Conservation (phyloP, 495 filamentous ascomycete genomes). For the Talaromyces liani region DNA sequence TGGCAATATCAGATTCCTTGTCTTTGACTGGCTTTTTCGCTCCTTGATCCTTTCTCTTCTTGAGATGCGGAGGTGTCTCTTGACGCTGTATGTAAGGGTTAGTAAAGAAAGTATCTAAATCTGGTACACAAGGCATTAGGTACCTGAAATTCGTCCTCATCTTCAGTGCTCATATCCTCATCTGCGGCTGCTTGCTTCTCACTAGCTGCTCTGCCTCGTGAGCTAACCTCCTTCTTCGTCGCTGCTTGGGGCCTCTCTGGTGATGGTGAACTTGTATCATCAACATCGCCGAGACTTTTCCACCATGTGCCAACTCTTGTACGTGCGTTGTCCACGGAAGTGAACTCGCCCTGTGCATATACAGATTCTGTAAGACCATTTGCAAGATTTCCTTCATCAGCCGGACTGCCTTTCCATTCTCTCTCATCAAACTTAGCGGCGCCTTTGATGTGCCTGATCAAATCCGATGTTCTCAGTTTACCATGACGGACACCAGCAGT, state of each 20-base stretch:
- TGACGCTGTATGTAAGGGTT: slow-evolving; percentile 22
- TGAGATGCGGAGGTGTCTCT: slow-evolving; percentile 29
- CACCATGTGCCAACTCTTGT: slow-evolving; percentile 32
- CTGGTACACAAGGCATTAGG: background rate
- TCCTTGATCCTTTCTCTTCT: slow-evolving; percentile 10
- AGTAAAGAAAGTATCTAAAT: background rate
- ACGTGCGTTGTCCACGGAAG: background rate
- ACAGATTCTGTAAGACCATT: background rate
- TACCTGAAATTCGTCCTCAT: slow-evolving; percentile 29
- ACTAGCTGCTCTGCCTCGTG: background rate
- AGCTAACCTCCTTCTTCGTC: background rate
- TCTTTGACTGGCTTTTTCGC: background rate
- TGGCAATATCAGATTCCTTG: background rate
- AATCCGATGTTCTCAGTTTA: slow-evolving; percentile 26
- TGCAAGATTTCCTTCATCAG: background rate
- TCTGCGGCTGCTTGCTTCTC: background rate
- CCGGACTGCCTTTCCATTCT: slow-evolving; percentile 21
- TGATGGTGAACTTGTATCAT: background rate
- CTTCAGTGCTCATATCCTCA: slow-evolving; percentile 6
- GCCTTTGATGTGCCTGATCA: slow-evolving; percentile 38
- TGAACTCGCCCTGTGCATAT: background rate
- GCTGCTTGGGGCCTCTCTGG: background rate
- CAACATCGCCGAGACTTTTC: slow-evolving; percentile 17
- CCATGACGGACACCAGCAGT: slow-evolving; percentile 37
- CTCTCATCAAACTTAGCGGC: slow-evolving; percentile 38